Base-by-base conservation (phyloP, 768 basidiomycete species). In the Boletales sp. region DNA sequence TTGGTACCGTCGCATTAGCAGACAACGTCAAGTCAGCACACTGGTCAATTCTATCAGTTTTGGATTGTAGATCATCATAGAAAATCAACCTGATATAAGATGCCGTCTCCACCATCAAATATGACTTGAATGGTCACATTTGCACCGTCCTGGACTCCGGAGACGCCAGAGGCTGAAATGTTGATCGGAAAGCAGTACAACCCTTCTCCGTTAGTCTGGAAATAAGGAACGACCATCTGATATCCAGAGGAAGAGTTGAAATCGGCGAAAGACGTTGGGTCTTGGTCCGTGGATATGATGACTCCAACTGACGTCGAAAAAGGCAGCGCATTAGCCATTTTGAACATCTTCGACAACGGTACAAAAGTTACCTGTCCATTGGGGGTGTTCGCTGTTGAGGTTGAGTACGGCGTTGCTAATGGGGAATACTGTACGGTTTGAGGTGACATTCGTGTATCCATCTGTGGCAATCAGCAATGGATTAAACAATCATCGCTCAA, bases 21-120 rank as follows among this genome's bases (percentile, higher is more conserved):
- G 82, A 77, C 30, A 95, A 70, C 19, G 84, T 83, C 57, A 95
- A 65, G 68, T 94, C 92, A 34, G 91, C 78, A 62, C 90, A 94
- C 86, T 93, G 60, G 14, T 37, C 44, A 12, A 14, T 55, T 41
- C 32, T 14, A 21, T 54, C 4, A 28, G 31, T 25, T 37, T 39
- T 21, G 36, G 8, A 13, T 3, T 34, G 14, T 13, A 9, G 14
- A 34, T 28, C 11, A 34, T 34, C 33, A 34, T 12, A 39, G 3
- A 17, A 25, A 44, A 52, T 53, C 30, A 47, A 80, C 87, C 75
- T 91, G 87, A 69, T 75, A 90, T 8, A 94, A 75, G 28, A 61
- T 41, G 18, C 82, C 83, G 60, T 93, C 90, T 33, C 87, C 88
- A 36, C 38, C 38, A 18, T 39, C 38, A 21, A 19, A 39, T 5